These are phyloP conservation scores for Tuber borchii DNA, from an alignment of 495 filamentous ascomycete genomes.

Conservation along the genomic window DNA sequence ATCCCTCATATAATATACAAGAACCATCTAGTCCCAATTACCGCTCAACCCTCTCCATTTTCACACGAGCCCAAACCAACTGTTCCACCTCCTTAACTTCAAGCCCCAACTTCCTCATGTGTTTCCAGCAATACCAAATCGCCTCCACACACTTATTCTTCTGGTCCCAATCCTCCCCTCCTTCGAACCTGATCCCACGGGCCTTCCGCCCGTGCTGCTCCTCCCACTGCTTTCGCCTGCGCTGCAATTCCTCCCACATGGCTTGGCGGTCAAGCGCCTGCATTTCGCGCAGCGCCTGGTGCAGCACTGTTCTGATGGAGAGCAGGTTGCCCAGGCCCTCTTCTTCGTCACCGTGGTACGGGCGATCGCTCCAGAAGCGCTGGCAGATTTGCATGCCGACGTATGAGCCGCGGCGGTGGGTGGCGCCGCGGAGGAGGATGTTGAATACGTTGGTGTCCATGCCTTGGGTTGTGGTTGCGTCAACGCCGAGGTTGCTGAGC, in stretches of 20 bases:
- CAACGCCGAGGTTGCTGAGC: slow-evolving; percentile 13
- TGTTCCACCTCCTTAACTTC: slow-evolving; percentile 21
- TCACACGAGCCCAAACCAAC: slow-evolving; percentile 12
- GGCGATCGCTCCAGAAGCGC: slow-evolving; percentile 15
- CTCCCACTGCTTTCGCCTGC: not conserved
- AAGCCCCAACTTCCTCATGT: slow-evolving; percentile 18
- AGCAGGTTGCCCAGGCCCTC: slow-evolving; percentile 9
- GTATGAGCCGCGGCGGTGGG: slow-evolving; percentile 3
- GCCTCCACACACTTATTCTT: slow-evolving; percentile 14
- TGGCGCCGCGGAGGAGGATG: slow-evolving; percentile 26
- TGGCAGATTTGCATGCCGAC: slow-evolving; percentile 27
- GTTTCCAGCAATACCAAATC: slow-evolving; percentile 25
- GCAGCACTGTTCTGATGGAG: slow-evolving; percentile 30
- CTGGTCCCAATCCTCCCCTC: not conserved
- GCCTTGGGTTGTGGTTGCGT: slow-evolving; percentile 10
- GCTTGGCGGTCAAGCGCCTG: not conserved
- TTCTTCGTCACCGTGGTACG: slow-evolving; percentile 2
- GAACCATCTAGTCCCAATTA: not conserved
- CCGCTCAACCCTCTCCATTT: not conserved
- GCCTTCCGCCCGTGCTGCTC: not conserved
- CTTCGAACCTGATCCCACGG: not conserved
- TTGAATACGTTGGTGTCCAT: slow-evolving; percentile 26
- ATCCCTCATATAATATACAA: not conserved
- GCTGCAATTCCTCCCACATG: slow-evolving; percentile 5
- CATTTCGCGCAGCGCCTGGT: slow-evolving; percentile 22